phyloP scores from a whole-genome alignment of 805 yeast genomes.

The Lachancea dasiensis region DNA sequence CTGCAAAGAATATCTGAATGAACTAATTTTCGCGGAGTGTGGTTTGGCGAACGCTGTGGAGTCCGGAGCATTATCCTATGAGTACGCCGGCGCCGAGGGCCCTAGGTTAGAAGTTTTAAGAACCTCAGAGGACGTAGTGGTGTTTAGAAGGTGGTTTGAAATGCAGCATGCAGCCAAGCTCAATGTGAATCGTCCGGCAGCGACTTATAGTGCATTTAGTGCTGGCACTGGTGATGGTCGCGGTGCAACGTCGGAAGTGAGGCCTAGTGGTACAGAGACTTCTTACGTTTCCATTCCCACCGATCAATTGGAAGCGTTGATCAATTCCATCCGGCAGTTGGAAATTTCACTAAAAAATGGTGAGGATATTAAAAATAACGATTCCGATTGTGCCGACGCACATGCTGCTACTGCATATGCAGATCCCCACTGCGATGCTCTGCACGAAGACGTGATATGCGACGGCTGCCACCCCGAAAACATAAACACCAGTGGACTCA shows the following conservation, averaged over 20 bases:
- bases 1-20: constrained; percentile 2
- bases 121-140: constrained; percentile 3
- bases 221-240: too few species aligned
- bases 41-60: constrained; percentile 6
- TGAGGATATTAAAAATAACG: not conserved
- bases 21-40: not conserved
- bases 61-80: not conserved
- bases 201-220: too few species aligned
- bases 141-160: constrained; percentile 5
- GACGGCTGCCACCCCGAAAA: constrained; percentile 26
- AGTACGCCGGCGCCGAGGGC: not conserved
- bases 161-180: constrained; percentile 2
- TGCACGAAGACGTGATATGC: constrained; percentile 18
- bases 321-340: constrained; percentile 15
- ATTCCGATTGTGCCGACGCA: too few species aligned
- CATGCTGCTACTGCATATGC: not conserved
- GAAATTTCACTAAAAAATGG: constrained; percentile 13
- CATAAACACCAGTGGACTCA: not conserved
- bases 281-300: constrained; percentile 12
- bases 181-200: not conserved
- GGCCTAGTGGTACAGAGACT: too few species aligned
- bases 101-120: not conserved
- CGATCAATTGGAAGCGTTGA: constrained; percentile 16
- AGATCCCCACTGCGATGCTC: constrained; percentile 4
- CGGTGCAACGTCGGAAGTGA: too few species aligned